Base-by-base conservation (phyloP, 2,329 filamentous ascomycete genomes). In the Colletotrichum sp. region DNA sequence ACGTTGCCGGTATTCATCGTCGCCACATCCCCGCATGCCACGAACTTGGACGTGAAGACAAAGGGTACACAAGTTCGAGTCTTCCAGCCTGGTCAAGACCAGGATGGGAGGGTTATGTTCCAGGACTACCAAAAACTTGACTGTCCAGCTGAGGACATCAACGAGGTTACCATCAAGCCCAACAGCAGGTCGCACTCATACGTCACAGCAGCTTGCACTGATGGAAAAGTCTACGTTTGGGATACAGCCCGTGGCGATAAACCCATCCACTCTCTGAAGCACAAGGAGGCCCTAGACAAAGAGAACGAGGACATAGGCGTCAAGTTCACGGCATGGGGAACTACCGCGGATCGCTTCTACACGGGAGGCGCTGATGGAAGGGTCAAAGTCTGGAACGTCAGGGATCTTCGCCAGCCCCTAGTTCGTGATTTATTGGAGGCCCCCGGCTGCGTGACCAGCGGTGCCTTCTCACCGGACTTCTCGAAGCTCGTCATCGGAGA, bases 261-360 rank as follows among this genome's bases (percentile, higher is more conserved):
- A 49, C 89, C 91, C 0, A 88, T 92, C 26, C 91, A 93, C 79
- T 82, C 89, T 3, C 84, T 93, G 0, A 78, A 84, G 8, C 92
- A 93, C 77, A 91, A 89, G 12, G 82, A 83, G 49, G 86, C 84
- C 0, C 77, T 86, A 2, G 86, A 90, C 49, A 83, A 89, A 15
- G 90, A 92, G 73, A 83, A 85, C 10, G 90, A 91, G 67, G 92
- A 93, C 74, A 89, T 90, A 0, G 92, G 92, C 3, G 90, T 93
- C 57, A 93, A 93, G 79, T 93, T 93, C 78, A 89, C 89, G 0
- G 88, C 91, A 6, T 93, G 92, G 92, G 92, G 90, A 1, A 87
- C 85, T 18, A 89, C 88, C 0, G 81, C 85, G 0, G 90, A 92
- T 71, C 87, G 91, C 0, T 87, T 93, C 59, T 93, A 93, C 78